phyloP scores from a whole-genome alignment of 176 grass and related monocot species.

The Bonia amplexicaulis region DNA sequence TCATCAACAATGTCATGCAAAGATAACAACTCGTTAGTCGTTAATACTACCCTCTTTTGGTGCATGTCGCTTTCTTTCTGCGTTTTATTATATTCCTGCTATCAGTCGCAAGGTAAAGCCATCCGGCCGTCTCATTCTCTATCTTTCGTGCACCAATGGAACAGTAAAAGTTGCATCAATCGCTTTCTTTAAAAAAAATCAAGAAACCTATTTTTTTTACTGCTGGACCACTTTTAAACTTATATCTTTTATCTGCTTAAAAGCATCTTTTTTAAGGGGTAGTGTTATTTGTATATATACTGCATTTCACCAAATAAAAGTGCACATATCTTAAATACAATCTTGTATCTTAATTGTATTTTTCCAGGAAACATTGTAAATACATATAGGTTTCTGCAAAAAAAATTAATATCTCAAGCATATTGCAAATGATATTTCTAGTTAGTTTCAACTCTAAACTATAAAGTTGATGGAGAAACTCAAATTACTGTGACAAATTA shows the following conservation, averaged over 20 bases:
- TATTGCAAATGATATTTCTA: background rate
- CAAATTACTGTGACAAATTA: background rate
- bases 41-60: background rate
- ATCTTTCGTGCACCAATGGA: slow-evolving; percentile 14
- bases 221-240: background rate
- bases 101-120: slow-evolving; percentile 6
- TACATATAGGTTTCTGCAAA: background rate
- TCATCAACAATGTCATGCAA: slow-evolving; percentile 40
- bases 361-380: background rate
- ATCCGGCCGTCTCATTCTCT: background rate
- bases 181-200: background rate
- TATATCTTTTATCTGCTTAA: background rate
- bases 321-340: background rate
- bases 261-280: background rate
- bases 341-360: background rate
- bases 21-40: background rate
- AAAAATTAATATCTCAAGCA: slow-evolving; percentile 7
- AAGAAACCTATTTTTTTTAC: background rate
- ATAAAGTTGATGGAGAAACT: slow-evolving; percentile 14
- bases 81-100: background rate
- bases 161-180: background rate
- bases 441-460: background rate
- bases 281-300: background rate
- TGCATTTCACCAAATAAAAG: background rate
- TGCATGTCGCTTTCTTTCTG: slow-evolving; percentile 30